Base-by-base conservation (phyloP, 805 yeast species). In the Cephaloascus fragrans region DNA sequence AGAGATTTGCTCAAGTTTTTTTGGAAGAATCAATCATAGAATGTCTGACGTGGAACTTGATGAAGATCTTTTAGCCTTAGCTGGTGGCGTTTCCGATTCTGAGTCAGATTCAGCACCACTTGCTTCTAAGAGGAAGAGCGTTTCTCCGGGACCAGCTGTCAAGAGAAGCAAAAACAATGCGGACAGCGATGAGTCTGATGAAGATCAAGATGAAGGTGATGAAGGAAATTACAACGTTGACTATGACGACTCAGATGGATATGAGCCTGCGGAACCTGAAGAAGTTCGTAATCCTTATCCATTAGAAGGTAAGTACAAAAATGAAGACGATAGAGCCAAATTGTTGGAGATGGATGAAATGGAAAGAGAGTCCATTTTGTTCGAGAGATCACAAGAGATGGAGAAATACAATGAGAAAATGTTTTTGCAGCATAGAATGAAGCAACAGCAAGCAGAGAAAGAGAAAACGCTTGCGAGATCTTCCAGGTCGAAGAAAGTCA, bases 41-140 rank as follows among this genome's bases (percentile, higher is more conserved):
- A 84, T 84, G 94, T 80, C 89, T 44, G 95, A 66, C 50, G 12
- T 23, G 6, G 28, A 78, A 56, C 76, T 87, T 54, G 97, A 89
- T 57, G 97, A 90, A 58, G 98, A 93, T 73, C 74, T 93, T 64
- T 75, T 90, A 55, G 97, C 96, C 17, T 75, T 93, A 51, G 98
- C 98, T 38, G 97, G 94, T 44, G 79, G 73, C 19, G 82, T 71
- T 38, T 78, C 74, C 26, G 80, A 57, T 8, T 56, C 61, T 31
- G 77, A 67, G 14, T 56, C 60, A 26, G 65, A 53, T 17, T 45
- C 52, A 15, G 57, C 52, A 36, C 64, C 67, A 34, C 51, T 56
- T 23, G 48, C 55, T 23, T 47, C 51, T 10, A 58, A 60, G 38
- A 51, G 56, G 43, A 39, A 15, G 47, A 43, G 28, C 36, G 43